Conservation (phyloP, 345 rosid species). For the Arabidopsis suecica region DNA sequence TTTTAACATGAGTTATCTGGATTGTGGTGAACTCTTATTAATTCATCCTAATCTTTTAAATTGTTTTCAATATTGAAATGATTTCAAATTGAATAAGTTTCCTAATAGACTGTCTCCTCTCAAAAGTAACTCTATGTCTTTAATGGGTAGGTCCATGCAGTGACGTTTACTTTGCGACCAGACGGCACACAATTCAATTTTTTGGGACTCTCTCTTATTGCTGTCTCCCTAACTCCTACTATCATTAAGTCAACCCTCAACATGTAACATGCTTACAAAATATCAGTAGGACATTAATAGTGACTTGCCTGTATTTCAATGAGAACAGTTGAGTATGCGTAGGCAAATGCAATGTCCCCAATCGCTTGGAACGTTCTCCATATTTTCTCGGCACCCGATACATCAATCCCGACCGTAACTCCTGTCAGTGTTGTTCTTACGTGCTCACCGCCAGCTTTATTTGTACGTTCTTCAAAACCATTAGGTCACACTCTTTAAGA, state of each 20-base stretch:
- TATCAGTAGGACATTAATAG: not conserved
- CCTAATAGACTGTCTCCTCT: not conserved
- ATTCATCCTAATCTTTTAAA: not conserved
- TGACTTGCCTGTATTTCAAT: constrained; percentile 78
- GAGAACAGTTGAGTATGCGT: constrained; percentile 77
- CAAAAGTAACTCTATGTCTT: not conserved
- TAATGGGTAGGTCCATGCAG: not conserved
- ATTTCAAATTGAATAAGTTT: not conserved
- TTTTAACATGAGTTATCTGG: not conserved
- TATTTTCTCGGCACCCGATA: constrained; percentile 72
- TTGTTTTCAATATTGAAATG: not conserved
- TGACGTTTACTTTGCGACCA: constrained; percentile 9
- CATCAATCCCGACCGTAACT: constrained; percentile 62
- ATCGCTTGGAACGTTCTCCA: constrained; percentile 80
- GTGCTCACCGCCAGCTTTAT: constrained; percentile 43
- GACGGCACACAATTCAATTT: constrained; percentile 17
- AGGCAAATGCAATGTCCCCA: constrained; percentile 90
- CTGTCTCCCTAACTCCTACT: not conserved
- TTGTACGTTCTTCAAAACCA: not conserved
- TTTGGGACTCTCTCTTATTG: not conserved
- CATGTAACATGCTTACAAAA: not conserved
- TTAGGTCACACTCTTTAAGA: constrained; percentile 5
- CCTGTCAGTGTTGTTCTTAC: constrained; percentile 64
- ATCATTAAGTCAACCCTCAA: not conserved
- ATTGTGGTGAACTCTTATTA: not conserved